These are phyloP conservation scores for Aspergillus cristatus DNA, from an alignment of 495 filamentous ascomycete species.

Conservation along the genomic window DNA sequence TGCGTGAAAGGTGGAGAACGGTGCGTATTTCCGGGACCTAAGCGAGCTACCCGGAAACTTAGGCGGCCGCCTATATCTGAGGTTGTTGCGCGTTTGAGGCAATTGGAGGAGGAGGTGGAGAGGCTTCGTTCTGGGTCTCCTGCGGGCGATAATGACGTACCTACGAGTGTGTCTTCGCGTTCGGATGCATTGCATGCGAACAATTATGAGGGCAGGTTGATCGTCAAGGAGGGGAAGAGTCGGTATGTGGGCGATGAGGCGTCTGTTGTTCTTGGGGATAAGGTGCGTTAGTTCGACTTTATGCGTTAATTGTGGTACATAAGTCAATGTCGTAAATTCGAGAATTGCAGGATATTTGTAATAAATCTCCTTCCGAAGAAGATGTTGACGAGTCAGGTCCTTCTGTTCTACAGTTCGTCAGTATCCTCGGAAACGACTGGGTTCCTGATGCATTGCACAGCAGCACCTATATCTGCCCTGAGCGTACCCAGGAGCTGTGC, in stretches of 20 bases:
- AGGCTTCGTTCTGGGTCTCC: conserved; percentile 15
- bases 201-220: conserved; percentile 45
- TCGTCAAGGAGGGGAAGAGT: conserved; percentile 59
- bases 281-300: conserved; percentile 39
- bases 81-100: conserved; percentile 55
- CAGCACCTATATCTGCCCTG: background rate
- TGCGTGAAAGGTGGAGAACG: conserved; percentile 58
- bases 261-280: conserved; percentile 44
- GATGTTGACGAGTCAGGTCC: too few relatives aligned
- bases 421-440: conserved; percentile 45
- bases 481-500: conserved; percentile 35
- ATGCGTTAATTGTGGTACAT: background rate
- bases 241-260: conserved; percentile 61
- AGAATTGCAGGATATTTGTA: conserved; percentile 50
- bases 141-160: too few relatives aligned
- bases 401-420: too few relatives aligned
- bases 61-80: conserved; percentile 45
- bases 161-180: too few relatives aligned
- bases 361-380: too few relatives aligned
- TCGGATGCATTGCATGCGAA: too few relatives aligned
- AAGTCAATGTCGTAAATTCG: conserved; percentile 23
- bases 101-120: conserved; percentile 63
- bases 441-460: background rate
- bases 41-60: conserved; percentile 53
- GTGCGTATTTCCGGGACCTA: conserved; percentile 64